Percentiles rank a stretch among this genome's conserved stretches.
These are phyloP conservation scores for Ricinus communis DNA, from an alignment of 345 rosid species.

Conservation along the genomic window DNA sequence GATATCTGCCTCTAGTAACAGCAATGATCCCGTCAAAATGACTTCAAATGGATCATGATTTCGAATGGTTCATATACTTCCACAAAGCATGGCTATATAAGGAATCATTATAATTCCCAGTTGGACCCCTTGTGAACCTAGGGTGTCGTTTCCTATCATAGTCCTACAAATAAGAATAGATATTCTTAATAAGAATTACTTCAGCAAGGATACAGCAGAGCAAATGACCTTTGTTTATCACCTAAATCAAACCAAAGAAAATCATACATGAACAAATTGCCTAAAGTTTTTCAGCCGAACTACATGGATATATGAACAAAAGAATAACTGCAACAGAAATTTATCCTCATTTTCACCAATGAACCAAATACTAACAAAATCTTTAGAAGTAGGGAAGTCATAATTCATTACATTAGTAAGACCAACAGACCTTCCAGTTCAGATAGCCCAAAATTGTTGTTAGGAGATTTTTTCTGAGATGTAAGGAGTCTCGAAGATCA, in stretches of 20 bases:
- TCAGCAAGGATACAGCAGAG: neutral
- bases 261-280: neutral
- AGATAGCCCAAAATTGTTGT: constrained; percentile 55
- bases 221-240: neutral
- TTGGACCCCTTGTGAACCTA: neutral
- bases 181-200: neutral
- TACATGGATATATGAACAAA: neutral
- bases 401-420: neutral
- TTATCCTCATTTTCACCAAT: neutral
- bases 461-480: constrained; percentile 72
- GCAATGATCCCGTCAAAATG: neutral
- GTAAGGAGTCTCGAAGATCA: constrained; percentile 66
- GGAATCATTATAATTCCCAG: neutral
- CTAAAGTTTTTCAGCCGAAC: neutral
- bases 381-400: neutral
- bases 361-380: neutral
- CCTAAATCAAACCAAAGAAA: constrained; percentile 4
- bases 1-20: neutral
- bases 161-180: neutral
- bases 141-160: neutral
- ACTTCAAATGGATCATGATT: neutral
- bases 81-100: no score
- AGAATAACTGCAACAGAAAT: neutral
- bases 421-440: constrained; percentile 62
- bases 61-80: neutral